Evolutionary conservation across 768 basidiomycete genomes (phyloP), one percentile per base, ranked within the genome.

Genomic region (Mycena pura): DNA sequence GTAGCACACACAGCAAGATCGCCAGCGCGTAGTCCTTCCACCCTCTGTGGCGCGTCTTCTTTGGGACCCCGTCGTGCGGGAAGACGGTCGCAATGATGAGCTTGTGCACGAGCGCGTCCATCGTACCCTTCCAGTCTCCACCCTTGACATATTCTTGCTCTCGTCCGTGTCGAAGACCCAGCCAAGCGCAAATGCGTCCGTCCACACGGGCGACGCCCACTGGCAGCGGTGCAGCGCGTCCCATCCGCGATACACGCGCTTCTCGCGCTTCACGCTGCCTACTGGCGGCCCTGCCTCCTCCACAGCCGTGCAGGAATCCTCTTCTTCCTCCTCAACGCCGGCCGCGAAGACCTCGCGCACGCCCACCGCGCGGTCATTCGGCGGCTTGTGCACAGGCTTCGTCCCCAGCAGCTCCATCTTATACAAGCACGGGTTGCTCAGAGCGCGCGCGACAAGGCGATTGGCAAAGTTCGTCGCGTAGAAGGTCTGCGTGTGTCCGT

Each of bases 311-410:
- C n/a, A n/a, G n/a, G n/a, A n/a, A n/a, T 68, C 61, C 52, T 71
- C 68, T 0, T 77, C 80, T 6, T 81, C 78, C n/a, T 83, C 85
- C 49, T 88, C 85, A 41, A 90, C 85, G 17, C 78, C 85, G 2
- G 27, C 48, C 0, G 84, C 81, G 68, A 96, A 96, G 24, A 94
- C 75, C 8, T 89, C 87, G 70, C 88, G 91, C 51, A 94, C 80
- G 0, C 80, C 88, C 2, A 78, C 75, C 22, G 74, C 77, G 56
- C 87, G 79, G 64, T 95, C 93, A 27, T 81, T 79, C 0, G 93
- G 92, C 0, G 92, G 86, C 68, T 95, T 96, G 72, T 91, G 94
- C 69, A 91, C 89, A 46, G 95, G 68, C 72, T 95, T 95, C 14
- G 89, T 85, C 6, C 93, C 94, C 69, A 92, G 90, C 25, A 96